A percentile compares a stretch with the other conserved stretches of the same genome.
Evolutionary conservation across 306 rosid genomes (phyloP).

Genomic region (Prunus mume): DNA sequence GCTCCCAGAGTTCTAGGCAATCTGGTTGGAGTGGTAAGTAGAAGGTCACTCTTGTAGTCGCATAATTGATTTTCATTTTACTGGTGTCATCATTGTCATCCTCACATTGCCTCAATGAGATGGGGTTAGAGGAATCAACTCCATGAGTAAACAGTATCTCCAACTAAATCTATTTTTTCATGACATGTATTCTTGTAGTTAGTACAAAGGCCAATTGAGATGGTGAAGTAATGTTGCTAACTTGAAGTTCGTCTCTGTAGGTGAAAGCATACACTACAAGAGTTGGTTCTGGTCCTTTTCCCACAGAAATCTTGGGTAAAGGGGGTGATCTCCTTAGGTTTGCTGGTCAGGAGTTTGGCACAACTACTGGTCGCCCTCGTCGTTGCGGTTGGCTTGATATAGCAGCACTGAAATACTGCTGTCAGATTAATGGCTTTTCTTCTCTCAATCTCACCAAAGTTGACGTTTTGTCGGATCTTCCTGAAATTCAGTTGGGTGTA

Average conservation of each 20-base stretch:
- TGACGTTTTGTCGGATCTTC: constrained; percentile 78
- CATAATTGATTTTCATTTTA: not conserved
- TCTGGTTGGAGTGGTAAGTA: constrained; percentile 88
- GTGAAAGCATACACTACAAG: constrained; percentile 96
- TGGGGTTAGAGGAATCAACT: not conserved
- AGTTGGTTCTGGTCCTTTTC: constrained; percentile 98
- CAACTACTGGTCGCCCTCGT: constrained; percentile 95
- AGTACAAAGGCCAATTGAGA: constrained; percentile 3
- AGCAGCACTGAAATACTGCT: constrained; percentile 68
- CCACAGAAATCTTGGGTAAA: constrained; percentile 78
- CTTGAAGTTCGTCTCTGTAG: constrained; percentile 42
- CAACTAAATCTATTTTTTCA: not conserved
- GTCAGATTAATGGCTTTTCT: constrained; percentile 89
- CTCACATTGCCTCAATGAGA: not conserved
- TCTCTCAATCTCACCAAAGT: constrained; percentile 89
- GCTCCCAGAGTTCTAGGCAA: constrained; percentile 93
- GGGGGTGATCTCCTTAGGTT: constrained; percentile 85
- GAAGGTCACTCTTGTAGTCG: constrained; percentile 4
- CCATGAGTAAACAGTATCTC: not conserved
- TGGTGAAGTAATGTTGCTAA: constrained; percentile 16
- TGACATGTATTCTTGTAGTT: not conserved
- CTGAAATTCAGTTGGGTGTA: constrained; percentile 73
- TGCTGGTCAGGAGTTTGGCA: constrained; percentile 97
- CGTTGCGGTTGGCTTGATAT: constrained; percentile 99
- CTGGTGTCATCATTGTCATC: not conserved